These are phyloP conservation scores for Paulownia fortunei DNA, from an alignment of 257 asterid genomes.

Conservation along the genomic window DNA sequence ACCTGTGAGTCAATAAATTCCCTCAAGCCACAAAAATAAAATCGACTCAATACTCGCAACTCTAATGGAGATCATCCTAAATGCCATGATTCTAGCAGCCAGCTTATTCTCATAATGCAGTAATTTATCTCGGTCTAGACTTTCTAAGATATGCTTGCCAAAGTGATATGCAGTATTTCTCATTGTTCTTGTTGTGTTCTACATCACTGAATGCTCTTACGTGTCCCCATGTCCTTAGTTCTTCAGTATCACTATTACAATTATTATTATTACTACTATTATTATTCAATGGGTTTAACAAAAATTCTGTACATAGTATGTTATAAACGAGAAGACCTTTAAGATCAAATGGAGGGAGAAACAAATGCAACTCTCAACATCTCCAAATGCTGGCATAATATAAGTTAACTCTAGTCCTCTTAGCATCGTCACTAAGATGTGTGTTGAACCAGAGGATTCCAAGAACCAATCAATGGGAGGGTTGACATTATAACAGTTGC, in stretches of 20 bases:
- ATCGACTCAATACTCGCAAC: background rate
- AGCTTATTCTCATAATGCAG: background rate
- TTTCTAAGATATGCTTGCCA: background rate
- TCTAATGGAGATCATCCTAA: background rate
- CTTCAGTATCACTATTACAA: no score
- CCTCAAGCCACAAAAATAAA: background rate
- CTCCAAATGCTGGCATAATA: background rate
- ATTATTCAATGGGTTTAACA: background rate
- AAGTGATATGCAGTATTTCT: conserved; percentile 5
- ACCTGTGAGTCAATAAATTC: conserved; percentile 8
- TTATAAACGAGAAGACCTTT: background rate
- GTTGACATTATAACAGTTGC: conserved; percentile 5
- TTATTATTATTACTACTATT: no score
- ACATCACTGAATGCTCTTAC: background rate
- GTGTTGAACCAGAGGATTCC: background rate
- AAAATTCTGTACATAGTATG: background rate
- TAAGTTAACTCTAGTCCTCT: conserved; percentile 1
- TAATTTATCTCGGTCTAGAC: background rate
- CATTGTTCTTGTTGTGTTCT: background rate
- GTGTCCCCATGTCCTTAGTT: background rate
- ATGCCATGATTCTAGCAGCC: conserved; percentile 4
- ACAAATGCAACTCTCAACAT: background rate
- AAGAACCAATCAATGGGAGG: conserved; percentile 10
- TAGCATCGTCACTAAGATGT: background rate
- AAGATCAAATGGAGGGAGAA: background rate